Conservation (phyloP, 2,329 filamentous ascomycete species). For the Talaromyces sp. region DNA sequence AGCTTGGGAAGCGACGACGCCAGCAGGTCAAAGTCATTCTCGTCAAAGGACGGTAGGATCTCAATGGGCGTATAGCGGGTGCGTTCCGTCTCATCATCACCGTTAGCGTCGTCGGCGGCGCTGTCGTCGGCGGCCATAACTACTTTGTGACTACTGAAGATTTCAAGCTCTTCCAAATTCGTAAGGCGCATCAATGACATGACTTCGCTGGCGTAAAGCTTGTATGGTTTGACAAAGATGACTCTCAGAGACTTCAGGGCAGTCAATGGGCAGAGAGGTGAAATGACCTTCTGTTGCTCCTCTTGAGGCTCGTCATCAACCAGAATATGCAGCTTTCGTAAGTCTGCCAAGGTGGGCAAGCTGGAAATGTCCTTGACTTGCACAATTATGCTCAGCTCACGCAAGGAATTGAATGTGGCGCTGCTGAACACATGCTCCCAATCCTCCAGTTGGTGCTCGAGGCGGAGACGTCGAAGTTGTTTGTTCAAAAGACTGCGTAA, state of each 20-base stretch:
- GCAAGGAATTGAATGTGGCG: background rate
- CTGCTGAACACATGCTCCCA: background rate
- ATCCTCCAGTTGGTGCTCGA: background rate
- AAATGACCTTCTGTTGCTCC: background rate
- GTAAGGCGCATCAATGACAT: background rate
- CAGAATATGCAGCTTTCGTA: constrained; percentile 9
- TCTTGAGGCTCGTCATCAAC: background rate
- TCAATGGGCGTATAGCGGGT: background rate
- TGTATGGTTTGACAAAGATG: background rate
- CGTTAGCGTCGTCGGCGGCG: background rate
- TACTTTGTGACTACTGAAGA: background rate
- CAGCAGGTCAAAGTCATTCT: constrained; percentile 10
- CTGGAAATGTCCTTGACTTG: background rate
- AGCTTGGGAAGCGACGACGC: constrained; percentile 9
- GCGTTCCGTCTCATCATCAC: background rate
- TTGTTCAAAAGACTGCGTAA: background rate
- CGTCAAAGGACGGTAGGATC: background rate
- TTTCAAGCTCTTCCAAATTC: constrained; percentile 8
- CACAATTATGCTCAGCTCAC: constrained; percentile 7
- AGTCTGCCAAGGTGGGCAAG: background rate
- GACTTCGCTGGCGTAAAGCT: background rate
- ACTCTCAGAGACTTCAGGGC: constrained; percentile 10
- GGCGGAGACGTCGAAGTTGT: constrained; percentile 2
- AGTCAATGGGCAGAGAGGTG: constrained; percentile 3
- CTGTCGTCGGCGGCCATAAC: background rate